Evolutionary conservation across 352 stramenopile genomes (phyloP).

Genomic region (Pythium sp.): DNA sequence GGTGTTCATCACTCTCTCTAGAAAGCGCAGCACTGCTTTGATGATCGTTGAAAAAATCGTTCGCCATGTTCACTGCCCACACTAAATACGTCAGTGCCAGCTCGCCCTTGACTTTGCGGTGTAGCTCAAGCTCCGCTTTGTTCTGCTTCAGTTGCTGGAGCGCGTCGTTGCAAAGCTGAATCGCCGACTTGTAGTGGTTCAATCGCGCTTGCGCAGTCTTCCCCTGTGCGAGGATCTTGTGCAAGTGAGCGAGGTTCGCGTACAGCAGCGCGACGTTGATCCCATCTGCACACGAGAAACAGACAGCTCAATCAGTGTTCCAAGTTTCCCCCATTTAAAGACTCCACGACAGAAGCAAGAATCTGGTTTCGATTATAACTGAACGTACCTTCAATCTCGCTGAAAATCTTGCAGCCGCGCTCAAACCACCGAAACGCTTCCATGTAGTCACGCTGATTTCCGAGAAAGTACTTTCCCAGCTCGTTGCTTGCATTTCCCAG

Average conservation of each 20-base stretch:
- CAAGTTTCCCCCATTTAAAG: background rate
- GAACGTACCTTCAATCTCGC: constrained; percentile 68
- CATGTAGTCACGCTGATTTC: constrained; percentile 35
- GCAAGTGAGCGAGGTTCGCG: constrained; percentile 77
- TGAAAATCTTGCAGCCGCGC: constrained; percentile 75
- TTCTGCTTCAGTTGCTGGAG: constrained; percentile 67
- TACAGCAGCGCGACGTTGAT: constrained; percentile 79
- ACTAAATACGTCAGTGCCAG: constrained; percentile 79
- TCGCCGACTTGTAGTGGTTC: constrained; percentile 53
- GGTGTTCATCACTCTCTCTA: background rate
- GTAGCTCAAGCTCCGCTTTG: constrained; percentile 56
- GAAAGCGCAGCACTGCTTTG: background rate
- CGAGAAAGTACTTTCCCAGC: constrained; percentile 70
- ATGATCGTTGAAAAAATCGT: constrained; percentile 8
- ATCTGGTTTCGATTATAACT: background rate
- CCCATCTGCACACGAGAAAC: constrained; percentile 38
- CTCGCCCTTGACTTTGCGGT: constrained; percentile 76
- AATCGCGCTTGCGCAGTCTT: constrained; percentile 33
- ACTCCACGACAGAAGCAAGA: background rate
- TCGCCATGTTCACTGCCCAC: constrained; percentile 69
- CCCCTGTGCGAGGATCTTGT: constrained; percentile 81
- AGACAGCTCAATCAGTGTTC: constrained; percentile 1
- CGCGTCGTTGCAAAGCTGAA: constrained; percentile 64
- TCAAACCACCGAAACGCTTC: constrained; percentile 78
- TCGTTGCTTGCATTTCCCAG: constrained; percentile 85